Base-by-base conservation (phyloP, 2,329 filamentous ascomycete genomes). In the Chaetomiaceae sp. region DNA sequence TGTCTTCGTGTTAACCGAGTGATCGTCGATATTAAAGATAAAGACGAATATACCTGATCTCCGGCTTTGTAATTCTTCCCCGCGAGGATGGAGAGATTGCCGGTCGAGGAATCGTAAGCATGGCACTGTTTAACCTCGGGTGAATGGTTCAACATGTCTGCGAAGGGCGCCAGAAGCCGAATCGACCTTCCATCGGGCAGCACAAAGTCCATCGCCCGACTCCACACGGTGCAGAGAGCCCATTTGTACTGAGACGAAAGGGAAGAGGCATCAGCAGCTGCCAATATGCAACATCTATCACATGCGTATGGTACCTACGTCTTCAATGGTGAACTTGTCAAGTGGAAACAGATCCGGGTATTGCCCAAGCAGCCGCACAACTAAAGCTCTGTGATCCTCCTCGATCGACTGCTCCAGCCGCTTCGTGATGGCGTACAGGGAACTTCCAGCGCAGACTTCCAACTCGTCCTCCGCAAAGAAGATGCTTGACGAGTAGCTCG, bases 111-210 rank as follows among this genome's bases (percentile, higher is more conserved):
- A 57, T 65, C 59, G 49, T 65, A 65, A 51, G 57, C 60, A 50
- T 66, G 62, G 45, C 63, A 65, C 51, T 62, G 60, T 56, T 59
- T 57, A 27, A 60, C 60, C 22, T 61, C 58, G 51, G 56, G 49
- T 15, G 60, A 62, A 57, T 66, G 63, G 56, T 66, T 65, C 40
- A 66, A 51, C 63, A 66, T 66, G 50, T 66, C 62, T 41, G 63
- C 62, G 36, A 65, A 64, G 27, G 62, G 64, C 40, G 62, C 61
- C 47, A 65, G 37, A 39, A 53, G 47, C 39, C 50, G 50, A 45
- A 48, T 35, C 36, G 50, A 46, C 6, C 39, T 53, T 20, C 50
- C 50, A 45, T 48, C 41, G 35, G 48, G 45, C 32, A 53, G 45
- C 17, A 42, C 51, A 56, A 66, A 63, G 51, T 64, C 60, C 61